These are phyloP conservation scores for Cladorrhinum sp. DNA, from an alignment of 2,329 filamentous ascomycete genomes.

Conservation along the genomic window DNA sequence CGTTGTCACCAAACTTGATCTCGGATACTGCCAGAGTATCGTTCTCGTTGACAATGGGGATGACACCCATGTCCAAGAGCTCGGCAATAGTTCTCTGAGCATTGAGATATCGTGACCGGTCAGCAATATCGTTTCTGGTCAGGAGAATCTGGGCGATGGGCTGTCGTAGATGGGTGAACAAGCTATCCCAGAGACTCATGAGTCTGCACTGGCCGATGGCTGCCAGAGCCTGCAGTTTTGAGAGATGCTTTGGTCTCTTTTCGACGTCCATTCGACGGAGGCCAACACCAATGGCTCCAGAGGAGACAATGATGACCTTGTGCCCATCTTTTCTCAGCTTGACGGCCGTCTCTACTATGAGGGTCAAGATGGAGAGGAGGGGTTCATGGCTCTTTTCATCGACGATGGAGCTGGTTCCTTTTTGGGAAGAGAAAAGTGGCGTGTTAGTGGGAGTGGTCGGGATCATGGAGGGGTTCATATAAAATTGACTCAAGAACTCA, in stretches of 20 bases:
- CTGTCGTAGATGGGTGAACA: constrained; percentile 84
- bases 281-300: constrained; percentile 92
- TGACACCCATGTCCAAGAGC: constrained; percentile 88
- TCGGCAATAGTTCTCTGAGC: constrained; percentile 93
- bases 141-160: constrained; percentile 93
- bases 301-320: constrained; percentile 92
- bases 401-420: constrained; percentile 98
- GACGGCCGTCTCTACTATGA: constrained; percentile 92
- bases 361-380: constrained; percentile 80
- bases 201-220: constrained; percentile 94
- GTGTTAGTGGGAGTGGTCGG: constrained; percentile 3
- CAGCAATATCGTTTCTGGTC: constrained; percentile 93
- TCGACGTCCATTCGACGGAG: constrained; percentile 85
- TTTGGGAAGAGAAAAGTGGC: constrained; percentile 5
- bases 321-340: constrained; percentile 87
- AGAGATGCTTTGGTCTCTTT: constrained; percentile 83
- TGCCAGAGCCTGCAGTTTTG: constrained; percentile 80
- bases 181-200: constrained; percentile 91
- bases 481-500: constrained; percentile 41
- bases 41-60: constrained; percentile 98
- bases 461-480: too few relatives aligned
- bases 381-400: constrained; percentile 95
- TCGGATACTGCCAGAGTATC: constrained; percentile 95
- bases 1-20: constrained; percentile 99
- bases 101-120: constrained; percentile 92